Evolutionary conservation across 768 basidiomycete species (phyloP).

Genomic region (Tephrocybe sp.): DNA sequence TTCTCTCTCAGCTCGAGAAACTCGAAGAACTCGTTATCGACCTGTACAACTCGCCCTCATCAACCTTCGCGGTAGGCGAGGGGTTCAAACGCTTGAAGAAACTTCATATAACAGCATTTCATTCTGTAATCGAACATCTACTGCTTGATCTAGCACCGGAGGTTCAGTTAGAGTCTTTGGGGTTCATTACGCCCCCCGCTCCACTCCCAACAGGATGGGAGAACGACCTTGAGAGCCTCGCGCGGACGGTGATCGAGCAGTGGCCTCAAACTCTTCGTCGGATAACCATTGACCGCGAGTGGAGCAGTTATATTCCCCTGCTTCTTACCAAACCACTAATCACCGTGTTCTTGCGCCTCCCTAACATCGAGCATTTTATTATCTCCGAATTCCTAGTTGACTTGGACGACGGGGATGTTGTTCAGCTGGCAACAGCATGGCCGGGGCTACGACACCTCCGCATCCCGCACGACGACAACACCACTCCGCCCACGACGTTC

Average conservation of each 20-base stretch:
- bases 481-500: neutral
- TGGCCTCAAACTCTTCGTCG: neutral
- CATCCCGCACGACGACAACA: neutral
- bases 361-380: constrained; percentile 1
- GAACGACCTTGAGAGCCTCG: constrained; percentile 1
- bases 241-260: neutral
- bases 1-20: neutral
- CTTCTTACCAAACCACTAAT: neutral
- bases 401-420: neutral
- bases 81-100: constrained; percentile 3
- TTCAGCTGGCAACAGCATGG: neutral
- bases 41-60: neutral
- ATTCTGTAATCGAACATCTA: neutral
- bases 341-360: neutral
- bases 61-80: neutral
- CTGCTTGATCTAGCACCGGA: neutral
- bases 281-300: constrained; percentile 8
- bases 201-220: constrained; percentile 2
- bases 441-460: neutral
- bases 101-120: constrained; percentile 2
- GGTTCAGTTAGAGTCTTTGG: neutral
- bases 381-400: neutral
- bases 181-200: neutral
- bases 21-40: constrained; percentile 4
- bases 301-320: neutral